Conservation (phyloP, 768 basidiomycete genomes). For the Floccularia luteovirens region DNA sequence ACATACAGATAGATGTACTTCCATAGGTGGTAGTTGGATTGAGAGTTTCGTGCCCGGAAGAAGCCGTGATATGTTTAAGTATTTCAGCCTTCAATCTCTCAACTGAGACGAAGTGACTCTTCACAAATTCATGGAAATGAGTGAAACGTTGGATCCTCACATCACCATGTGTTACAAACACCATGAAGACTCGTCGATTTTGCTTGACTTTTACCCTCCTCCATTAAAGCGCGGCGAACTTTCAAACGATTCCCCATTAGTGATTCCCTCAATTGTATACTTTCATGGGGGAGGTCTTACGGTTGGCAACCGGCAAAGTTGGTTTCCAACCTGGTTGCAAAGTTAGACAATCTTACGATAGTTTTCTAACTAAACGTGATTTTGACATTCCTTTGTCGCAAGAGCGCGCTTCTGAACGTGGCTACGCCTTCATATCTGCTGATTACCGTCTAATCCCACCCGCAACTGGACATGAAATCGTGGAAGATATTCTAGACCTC, state of each 20-base stretch:
- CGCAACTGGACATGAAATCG: conserved; percentile 47
- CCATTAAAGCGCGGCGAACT: background rate
- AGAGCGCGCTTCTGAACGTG: conserved; percentile 41
- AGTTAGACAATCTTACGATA: conserved; percentile 25
- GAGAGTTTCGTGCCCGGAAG: no score
- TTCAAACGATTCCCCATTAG: background rate
- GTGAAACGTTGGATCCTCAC: background rate
- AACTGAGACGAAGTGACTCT: no score
- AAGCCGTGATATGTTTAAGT: no score
- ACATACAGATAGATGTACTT: conserved; percentile 17
- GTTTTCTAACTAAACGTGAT: background rate
- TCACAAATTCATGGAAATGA: no score
- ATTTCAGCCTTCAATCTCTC: no score
- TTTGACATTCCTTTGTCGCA: background rate
- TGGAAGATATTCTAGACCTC: conserved; percentile 50
- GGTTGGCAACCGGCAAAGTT: conserved; percentile 49
- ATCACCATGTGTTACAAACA: conserved; percentile 14
- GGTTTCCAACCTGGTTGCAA: conserved; percentile 62
- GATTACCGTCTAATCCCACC: conserved; percentile 56
- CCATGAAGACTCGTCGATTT: conserved; percentile 4
- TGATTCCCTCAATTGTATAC: conserved; percentile 30
- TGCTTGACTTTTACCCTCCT: conserved; percentile 16
- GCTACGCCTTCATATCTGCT: conserved; percentile 51
- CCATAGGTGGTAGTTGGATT: conserved; percentile 10
- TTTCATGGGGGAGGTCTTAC: conserved; percentile 53